Evolutionary conservation across 1,139 yeast genomes (phyloP), one percentile per base, ranked within the genome.

Genomic region (Hyphopichia burtonii): DNA sequence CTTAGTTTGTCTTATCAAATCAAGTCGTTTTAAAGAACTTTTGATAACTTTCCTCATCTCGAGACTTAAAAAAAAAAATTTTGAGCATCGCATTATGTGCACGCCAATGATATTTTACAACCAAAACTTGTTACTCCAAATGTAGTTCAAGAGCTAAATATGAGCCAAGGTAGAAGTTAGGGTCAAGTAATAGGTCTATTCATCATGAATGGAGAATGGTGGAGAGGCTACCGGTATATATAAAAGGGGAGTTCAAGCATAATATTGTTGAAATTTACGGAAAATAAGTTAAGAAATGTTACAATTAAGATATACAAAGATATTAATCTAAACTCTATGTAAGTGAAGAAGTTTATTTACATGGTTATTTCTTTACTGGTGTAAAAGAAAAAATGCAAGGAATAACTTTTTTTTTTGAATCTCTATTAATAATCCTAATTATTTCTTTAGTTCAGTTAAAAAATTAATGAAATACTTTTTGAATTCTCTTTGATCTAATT

Each of bases 381-480:
- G 11, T 25, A 25, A 10, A 25, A 25, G 28, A 11, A 10, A 11
- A 8, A 25, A 25, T 25, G 28, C 28, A 25, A 25, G n/a, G 28
- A 10, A 9, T 25, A 11, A 10, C n/a, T 25, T 25, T 25, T 25
- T 25, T 25, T 9, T 25, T 25, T 25, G 23, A 20, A n/a, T n/a
- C n/a, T 25, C 28, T 25, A 11, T 8, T 11, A 25, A 25, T 22
- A 25, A 25, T 25, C 8, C 23, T 8, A 20, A 20, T 45, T 47
- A 46, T 42, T 51, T 47, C 54, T 69, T 71, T 50, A 72, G 57
- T 50, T 75, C 76, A 37, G 68, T 69, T 41, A 83, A 73, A 55
- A 86, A 76, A n/a, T 68, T 65, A 33, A 79, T 70, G 58, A 82
- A 82, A 56, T 79, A 83, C 61, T 83, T 83, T 55, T 80, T 82